Percentiles rank a stretch among this genome's conserved stretches.
These are phyloP conservation scores for Austropuccinia psidii DNA, from an alignment of 1,284 basidiomycete genomes.

Conservation along the genomic window DNA sequence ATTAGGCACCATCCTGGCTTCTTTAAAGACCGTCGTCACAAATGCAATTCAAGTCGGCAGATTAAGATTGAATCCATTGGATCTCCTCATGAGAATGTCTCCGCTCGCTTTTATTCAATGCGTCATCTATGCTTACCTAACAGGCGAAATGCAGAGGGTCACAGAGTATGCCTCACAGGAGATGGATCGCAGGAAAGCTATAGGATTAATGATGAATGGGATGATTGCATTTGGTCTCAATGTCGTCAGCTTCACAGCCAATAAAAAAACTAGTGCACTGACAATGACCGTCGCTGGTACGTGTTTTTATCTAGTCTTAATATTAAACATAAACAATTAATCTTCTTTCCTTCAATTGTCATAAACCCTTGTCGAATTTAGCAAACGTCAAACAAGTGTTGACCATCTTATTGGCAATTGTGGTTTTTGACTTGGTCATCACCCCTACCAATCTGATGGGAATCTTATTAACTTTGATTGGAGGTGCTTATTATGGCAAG, in stretches of 20 bases:
- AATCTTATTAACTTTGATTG: constrained; percentile 68
- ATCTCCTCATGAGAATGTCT: constrained; percentile 72
- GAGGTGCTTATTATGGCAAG: constrained; percentile 55
- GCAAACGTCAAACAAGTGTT: constrained; percentile 91
- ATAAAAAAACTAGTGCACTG: constrained; percentile 73
- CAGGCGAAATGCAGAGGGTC: constrained; percentile 65
- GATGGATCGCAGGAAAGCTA: constrained; percentile 54
- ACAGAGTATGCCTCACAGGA: constrained; percentile 54
- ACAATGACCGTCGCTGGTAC: constrained; percentile 78
- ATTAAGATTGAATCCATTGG: constrained; percentile 66
- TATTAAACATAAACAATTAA: background rate
- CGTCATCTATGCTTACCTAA: constrained; percentile 62
- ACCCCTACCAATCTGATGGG: constrained; percentile 68
- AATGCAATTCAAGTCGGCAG: constrained; percentile 60
- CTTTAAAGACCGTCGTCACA: constrained; percentile 81
- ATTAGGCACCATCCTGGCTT: constrained; percentile 76
- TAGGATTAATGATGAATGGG: constrained; percentile 66
- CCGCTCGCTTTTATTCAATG: constrained; percentile 84
- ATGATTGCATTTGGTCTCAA: constrained; percentile 80
- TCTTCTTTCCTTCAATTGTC: background rate
- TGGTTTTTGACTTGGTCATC: constrained; percentile 72
- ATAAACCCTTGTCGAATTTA: constrained; percentile 43
- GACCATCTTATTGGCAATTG: constrained; percentile 73
- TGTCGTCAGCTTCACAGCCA: constrained; percentile 82
- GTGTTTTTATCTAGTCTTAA: constrained; percentile 39